phyloP scores from a whole-genome alignment of 176 grass and related monocot species.

The Musa troglodytarum region DNA sequence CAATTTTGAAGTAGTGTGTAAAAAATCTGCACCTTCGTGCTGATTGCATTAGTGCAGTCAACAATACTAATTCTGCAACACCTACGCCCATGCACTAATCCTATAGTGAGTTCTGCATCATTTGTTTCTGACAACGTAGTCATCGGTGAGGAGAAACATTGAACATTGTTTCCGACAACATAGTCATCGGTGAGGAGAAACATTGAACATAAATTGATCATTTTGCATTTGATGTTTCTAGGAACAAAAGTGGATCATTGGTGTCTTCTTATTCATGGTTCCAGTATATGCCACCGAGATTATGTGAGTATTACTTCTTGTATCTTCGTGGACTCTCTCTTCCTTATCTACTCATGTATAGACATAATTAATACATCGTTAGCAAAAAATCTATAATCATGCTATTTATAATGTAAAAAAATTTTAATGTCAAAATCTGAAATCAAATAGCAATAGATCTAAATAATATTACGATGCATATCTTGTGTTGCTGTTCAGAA shows the following conservation, averaged over 20 bases:
- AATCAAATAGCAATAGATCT: too few species aligned
- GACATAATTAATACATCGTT: too few species aligned
- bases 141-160: too few species aligned
- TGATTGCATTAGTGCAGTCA: slow-evolving; percentile 51
- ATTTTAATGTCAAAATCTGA: too few species aligned
- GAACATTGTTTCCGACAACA: too few species aligned
- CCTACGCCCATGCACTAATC: slow-evolving; percentile 67
- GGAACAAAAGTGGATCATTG: slow-evolving; percentile 94
- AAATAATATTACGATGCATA: too few species aligned
- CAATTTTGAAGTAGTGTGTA: slow-evolving; percentile 34
- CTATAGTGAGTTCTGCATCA: slow-evolving; percentile 35
- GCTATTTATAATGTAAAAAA: too few species aligned
- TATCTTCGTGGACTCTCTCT: too few species aligned
- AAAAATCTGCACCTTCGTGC: slow-evolving; percentile 31
- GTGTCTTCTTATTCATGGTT: slow-evolving; percentile 53
- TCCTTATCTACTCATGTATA: too few species aligned
- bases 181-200: too few species aligned
- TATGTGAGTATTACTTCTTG: slow-evolving; percentile 40
- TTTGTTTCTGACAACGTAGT: not conserved
- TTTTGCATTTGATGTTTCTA: slow-evolving; percentile 19
- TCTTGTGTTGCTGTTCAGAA: too few species aligned
- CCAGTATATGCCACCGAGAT: slow-evolving; percentile 37
- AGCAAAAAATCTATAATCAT: too few species aligned
- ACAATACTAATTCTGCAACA: slow-evolving; percentile 74
- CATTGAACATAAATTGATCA: not conserved